Evolutionary conservation across 2,329 filamentous ascomycete species (phyloP).

Genomic region (Microascus cirrosus): DNA sequence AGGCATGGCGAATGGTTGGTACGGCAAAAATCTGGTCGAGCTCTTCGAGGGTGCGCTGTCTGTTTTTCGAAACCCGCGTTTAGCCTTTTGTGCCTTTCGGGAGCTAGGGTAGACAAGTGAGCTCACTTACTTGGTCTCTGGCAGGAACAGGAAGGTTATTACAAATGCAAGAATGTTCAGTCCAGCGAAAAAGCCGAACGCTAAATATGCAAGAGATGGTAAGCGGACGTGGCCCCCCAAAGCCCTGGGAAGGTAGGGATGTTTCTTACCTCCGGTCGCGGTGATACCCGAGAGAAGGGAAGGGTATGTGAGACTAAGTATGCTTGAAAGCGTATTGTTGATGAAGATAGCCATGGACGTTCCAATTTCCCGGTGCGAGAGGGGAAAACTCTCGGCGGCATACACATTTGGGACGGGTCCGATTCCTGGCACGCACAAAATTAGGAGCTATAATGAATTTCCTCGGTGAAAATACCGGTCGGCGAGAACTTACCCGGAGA

Average conservation of each 20-base stretch:
- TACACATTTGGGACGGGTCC: constrained; percentile 24
- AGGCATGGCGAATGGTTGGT: background rate
- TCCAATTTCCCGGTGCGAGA: background rate
- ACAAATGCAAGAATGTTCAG: background rate
- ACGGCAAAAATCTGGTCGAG: background rate
- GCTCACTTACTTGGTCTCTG: constrained; percentile 17
- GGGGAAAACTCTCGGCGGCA: background rate
- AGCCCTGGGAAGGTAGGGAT: no score
- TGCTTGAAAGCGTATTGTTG: background rate
- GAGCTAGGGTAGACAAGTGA: no score
- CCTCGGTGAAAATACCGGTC: no score
- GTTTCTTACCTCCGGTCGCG: background rate
- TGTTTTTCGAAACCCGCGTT: constrained; percentile 5
- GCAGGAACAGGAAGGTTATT: constrained; percentile 17
- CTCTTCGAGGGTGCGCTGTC: background rate
- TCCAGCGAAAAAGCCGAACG: background rate
- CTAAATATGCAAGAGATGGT: no score
- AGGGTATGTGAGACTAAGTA: background rate
- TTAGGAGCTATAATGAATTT: no score
- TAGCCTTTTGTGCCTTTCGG: no score
- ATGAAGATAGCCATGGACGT: background rate
- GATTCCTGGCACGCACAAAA: constrained; percentile 38
- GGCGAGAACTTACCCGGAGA: constrained; percentile 37
- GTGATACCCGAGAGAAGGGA: background rate
- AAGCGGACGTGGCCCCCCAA: no score